Evolutionary conservation across 75 land plant species (phyloP).

Genomic region (Cryptomeria japonica): DNA sequence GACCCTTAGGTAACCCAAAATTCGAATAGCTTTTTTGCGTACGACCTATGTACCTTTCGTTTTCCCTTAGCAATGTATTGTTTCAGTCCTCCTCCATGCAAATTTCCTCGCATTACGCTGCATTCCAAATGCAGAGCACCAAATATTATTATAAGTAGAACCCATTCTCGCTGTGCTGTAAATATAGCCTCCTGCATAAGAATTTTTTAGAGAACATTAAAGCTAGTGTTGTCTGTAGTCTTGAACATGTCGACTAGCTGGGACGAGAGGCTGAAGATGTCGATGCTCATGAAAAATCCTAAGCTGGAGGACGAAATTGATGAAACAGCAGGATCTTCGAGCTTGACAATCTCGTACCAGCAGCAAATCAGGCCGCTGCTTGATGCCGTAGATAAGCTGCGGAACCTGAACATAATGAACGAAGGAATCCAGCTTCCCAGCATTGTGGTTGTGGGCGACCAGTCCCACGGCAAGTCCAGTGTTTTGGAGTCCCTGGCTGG

Average conservation of each 20-base stretch:
- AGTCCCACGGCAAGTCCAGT: slow-evolving; percentile 64
- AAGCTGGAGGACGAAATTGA: neutral
- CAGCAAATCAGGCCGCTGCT: slow-evolving; percentile 51
- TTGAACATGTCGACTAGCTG: neutral
- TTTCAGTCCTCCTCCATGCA: too few species aligned
- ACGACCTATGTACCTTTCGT: too few species aligned
- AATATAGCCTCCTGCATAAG: too few species aligned
- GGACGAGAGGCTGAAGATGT: neutral
- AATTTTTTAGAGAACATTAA: too few species aligned
- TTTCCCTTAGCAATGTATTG: too few species aligned
- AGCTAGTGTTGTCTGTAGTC: too few species aligned
- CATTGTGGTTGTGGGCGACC: slow-evolving; percentile 74
- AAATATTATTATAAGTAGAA: too few species aligned
- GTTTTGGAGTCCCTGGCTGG: slow-evolving; percentile 68
- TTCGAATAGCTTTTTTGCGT: too few species aligned
- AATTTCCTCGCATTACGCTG: too few species aligned
- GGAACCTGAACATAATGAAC: slow-evolving; percentile 36
- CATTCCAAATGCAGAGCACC: too few species aligned
- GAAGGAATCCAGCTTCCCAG: slow-evolving; percentile 67
- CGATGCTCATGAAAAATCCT: neutral
- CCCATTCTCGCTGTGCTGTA: too few species aligned
- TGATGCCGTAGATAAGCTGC: slow-evolving; percentile 53
- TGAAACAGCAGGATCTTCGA: neutral
- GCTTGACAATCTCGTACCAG: slow-evolving; percentile 10
- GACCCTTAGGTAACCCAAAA: too few species aligned